Conservation (phyloP, 2,329 filamentous ascomycete species). For the Aspergillus tubingensis region DNA sequence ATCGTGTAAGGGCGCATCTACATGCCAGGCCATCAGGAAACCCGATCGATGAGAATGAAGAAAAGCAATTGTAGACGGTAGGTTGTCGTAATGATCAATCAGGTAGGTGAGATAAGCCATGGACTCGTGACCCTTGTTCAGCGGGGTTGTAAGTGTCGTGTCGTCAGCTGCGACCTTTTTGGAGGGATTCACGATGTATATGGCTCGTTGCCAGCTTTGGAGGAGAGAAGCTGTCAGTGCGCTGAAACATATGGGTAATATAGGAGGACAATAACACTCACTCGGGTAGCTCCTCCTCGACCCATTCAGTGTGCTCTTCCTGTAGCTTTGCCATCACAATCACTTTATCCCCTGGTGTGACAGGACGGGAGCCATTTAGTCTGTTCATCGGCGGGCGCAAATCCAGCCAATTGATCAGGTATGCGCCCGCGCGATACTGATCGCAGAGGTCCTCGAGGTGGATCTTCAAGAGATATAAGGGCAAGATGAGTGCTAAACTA, state of each 20-base stretch:
- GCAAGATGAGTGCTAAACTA: constrained; percentile 26
- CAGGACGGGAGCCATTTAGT: constrained; percentile 5
- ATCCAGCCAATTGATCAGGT: constrained; percentile 35
- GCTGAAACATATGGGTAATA: not conserved
- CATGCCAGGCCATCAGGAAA: constrained; percentile 56
- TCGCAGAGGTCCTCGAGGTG: constrained; percentile 37
- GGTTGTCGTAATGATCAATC: constrained; percentile 47
- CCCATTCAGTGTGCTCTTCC: constrained; percentile 50
- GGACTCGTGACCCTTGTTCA: constrained; percentile 50
- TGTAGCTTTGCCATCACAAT: constrained; percentile 49
- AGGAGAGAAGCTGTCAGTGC: not conserved
- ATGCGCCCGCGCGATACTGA: constrained; percentile 40
- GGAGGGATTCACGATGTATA: constrained; percentile 47
- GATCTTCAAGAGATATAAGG: constrained; percentile 33
- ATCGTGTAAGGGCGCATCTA: constrained; percentile 59
- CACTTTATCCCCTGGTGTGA: constrained; percentile 37
- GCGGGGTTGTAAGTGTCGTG: constrained; percentile 32
- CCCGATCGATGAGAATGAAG: constrained; percentile 58
- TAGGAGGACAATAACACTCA: constrained; percentile 27
- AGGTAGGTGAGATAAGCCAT: constrained; percentile 52
- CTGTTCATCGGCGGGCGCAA: constrained; percentile 14
- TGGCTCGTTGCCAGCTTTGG: constrained; percentile 48
- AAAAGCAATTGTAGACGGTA: constrained; percentile 58
- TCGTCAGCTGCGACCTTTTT: constrained; percentile 23
- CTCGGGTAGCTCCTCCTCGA: constrained; percentile 48